These are phyloP conservation scores for Laburnicola sp. DNA, from an alignment of 2,329 filamentous ascomycete genomes.

Conservation along the genomic window DNA sequence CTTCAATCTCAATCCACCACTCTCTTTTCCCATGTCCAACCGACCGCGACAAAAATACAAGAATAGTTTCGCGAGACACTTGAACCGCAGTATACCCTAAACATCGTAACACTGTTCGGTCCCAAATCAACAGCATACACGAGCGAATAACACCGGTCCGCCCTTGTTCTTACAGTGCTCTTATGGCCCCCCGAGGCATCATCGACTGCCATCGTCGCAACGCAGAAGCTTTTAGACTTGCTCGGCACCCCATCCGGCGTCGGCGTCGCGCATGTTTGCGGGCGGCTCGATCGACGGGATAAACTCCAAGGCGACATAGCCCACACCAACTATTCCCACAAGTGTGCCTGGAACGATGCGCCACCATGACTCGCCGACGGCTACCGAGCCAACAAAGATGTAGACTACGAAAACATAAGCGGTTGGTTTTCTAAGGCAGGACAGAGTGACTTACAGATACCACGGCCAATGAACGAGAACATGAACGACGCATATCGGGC, in stretches of 20 bases:
- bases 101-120: too few species aligned
- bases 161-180: neutral
- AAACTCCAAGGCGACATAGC: constrained; percentile 63
- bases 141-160: too few species aligned
- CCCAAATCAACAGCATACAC: too few species aligned
- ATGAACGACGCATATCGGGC: constrained; percentile 95
- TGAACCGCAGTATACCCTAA: too few species aligned
- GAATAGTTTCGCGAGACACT: too few species aligned
- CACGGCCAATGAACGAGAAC: constrained; percentile 95
- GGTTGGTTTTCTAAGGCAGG: neutral
- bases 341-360: constrained; percentile 77
- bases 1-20: too few species aligned
- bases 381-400: constrained; percentile 87
- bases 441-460: constrained; percentile 72
- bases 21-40: too few species aligned
- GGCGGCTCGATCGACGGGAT: constrained; percentile 57
- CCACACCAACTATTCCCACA: constrained; percentile 76
- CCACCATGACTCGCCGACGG: constrained; percentile 68
- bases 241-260: constrained; percentile 57
- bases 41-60: too few species aligned
- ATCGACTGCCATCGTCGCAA: constrained; percentile 32
- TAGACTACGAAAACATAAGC: constrained; percentile 69
- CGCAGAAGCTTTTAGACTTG: constrained; percentile 49
- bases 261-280: constrained; percentile 58
- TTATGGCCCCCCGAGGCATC: constrained; percentile 25